Base-by-base conservation (phyloP, 2,329 filamentous ascomycete species). In the Alternaria burnsii region DNA sequence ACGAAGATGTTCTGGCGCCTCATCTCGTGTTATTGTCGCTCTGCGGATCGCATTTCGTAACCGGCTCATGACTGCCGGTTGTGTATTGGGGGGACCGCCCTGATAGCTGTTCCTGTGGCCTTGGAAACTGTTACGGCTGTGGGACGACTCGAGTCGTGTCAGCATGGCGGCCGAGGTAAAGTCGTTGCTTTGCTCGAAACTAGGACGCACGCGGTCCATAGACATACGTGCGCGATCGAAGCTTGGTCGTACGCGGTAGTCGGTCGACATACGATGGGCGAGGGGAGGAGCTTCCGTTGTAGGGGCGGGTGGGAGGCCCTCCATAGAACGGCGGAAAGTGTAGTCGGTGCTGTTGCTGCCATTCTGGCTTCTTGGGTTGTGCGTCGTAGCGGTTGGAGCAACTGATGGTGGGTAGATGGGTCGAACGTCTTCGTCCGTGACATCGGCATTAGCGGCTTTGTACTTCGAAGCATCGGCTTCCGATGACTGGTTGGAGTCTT, bases 341-440 rank as follows among this genome's bases (percentile, higher is more conserved):
- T 93, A 96, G 71, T 96, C 94, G 51, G 95, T 97, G 62, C 93
- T 94, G 78, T 97, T 94, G 80, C 94, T 97, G 62, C 93, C 93
- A 70, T 94, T 96, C 75, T 97, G 92, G 71, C 92, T 95, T 69
- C 88, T 85, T 52, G 90, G 89, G 67, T 93, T 94, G 76, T 95
- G 90, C 12, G 78, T 80, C 20, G 75, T 79, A 46, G 88, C 86
- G 16, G 92, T 94, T 12, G 87, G 85, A 50, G 92, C 91, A 71
- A 94, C 89, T 54, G 94, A 97, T 14, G 94, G 93, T 51, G 94
- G 92, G 79, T 98, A 98, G 72, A 98, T 97, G 32, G 94, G 94
- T 67, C 93, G 88, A 77, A 92, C 86, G 74, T 97, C 94, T 79
- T 98, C 94, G 74, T 95, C 91, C 61, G 82, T 78, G 74, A 86